Percentiles rank a stretch among this genome's conserved stretches.
phyloP scores from a whole-genome alignment of 352 stramenopile species.

The Phytophthora tubulina region DNA sequence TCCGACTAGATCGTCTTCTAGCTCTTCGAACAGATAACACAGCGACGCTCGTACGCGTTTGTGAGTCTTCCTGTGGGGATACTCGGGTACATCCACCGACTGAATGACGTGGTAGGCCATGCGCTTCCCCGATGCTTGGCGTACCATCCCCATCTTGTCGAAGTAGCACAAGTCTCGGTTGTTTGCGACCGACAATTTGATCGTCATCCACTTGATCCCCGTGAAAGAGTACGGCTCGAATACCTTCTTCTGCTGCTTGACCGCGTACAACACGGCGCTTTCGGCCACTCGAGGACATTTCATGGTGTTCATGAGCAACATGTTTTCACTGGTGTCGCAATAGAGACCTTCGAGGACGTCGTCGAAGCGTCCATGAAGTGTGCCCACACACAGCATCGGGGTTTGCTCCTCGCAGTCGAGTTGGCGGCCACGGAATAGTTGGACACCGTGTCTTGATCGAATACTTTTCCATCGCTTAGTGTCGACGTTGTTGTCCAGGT shows the following conservation, averaged over 20 bases:
- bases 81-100: slow-evolving; percentile 36
- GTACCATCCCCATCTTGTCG: slow-evolving; percentile 42
- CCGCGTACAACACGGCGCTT: slow-evolving; percentile 37
- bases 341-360: slow-evolving; percentile 51
- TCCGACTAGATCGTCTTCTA: slow-evolving; percentile 27
- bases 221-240: slow-evolving; percentile 40
- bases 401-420: neutral
- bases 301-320: slow-evolving; percentile 44
- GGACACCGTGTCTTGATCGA: slow-evolving; percentile 28
- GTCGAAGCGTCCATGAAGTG: slow-evolving; percentile 40
- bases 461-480: slow-evolving; percentile 41
- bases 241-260: slow-evolving; percentile 13
- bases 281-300: slow-evolving; percentile 34
- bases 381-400: slow-evolving; percentile 38
- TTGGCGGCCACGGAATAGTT: slow-evolving; percentile 32
- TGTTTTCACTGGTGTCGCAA: slow-evolving; percentile 38
- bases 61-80: slow-evolving; percentile 16
- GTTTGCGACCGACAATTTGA: slow-evolving; percentile 29
- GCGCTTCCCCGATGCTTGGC: slow-evolving; percentile 33
- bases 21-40: slow-evolving; percentile 44
- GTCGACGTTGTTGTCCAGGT: slow-evolving; percentile 36
- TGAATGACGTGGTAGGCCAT: slow-evolving; percentile 50
- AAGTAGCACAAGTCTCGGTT: slow-evolving; percentile 49
- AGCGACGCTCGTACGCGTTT: slow-evolving; percentile 17
- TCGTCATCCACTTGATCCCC: slow-evolving; percentile 44